These are phyloP conservation scores for Exophiala viscosa DNA, from an alignment of 2,329 filamentous ascomycete genomes.

Conservation along the genomic window DNA sequence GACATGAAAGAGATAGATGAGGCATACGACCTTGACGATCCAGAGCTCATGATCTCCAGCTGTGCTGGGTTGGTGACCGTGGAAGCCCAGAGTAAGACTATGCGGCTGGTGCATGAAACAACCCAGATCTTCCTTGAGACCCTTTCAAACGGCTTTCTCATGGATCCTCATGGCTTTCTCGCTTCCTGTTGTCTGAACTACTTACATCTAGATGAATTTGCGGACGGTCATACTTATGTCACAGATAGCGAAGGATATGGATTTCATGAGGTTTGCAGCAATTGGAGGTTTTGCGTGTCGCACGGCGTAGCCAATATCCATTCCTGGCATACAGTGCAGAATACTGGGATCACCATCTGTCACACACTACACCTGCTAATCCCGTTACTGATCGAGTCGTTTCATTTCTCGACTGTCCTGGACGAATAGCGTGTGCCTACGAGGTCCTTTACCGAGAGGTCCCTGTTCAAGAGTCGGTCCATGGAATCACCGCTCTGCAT, in stretches of 20 bases:
- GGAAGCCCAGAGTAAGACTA: slow-evolving; percentile 37
- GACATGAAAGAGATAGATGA: slow-evolving; percentile 11
- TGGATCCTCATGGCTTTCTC: slow-evolving; percentile 31
- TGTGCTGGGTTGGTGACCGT: slow-evolving; percentile 45
- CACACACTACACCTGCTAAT: background rate
- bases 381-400: background rate
- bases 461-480: background rate
- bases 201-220: slow-evolving; percentile 35
- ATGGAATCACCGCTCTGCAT: background rate
- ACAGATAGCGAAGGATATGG: background rate
- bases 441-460: background rate
- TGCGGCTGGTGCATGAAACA: slow-evolving; percentile 34
- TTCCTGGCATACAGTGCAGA: background rate
- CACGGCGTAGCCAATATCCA: background rate
- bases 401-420: background rate
- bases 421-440: background rate
- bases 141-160: slow-evolving; percentile 33
- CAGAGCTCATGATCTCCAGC: slow-evolving; percentile 32
- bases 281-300: background rate
- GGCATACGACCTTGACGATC: slow-evolving; percentile 21
- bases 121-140: background rate
- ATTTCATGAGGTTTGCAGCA: too few species aligned
- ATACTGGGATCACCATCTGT: background rate
- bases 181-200: slow-evolving; percentile 36
- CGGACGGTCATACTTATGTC: background rate